Base-by-base conservation (phyloP, 768 basidiomycete species). In the Kwoniella heveanensis region DNA sequence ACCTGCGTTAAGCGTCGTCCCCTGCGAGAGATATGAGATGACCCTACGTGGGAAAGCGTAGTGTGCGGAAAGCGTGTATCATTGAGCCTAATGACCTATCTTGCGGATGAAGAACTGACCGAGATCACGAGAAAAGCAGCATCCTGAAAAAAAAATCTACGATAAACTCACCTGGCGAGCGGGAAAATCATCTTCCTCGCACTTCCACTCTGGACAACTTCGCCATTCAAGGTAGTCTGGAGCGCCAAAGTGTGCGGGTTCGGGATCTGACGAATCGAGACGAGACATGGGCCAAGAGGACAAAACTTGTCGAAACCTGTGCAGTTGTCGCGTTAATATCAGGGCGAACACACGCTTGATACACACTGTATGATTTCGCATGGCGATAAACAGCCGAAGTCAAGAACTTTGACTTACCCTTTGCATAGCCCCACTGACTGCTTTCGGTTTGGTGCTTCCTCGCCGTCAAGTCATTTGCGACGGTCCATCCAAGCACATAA, bases 1-100 rank as follows among this genome's bases (percentile, higher is more conserved):
- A 0, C 91, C 91, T 0, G 90, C 88, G 68, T 86, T 86, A n/a
- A 92, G 85, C 0, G 91, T 91, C 7, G 90, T 91, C 2, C 86
- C 90, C 72, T 91, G 89, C 0, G 90, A 91, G 50, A 92, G 86
- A 83, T 87, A 90, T 0, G 91, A 83, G 47, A 92, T 48, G 59
- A 68, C 57, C 30, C 65, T 66, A 26, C 1, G 39, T 44, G 2
- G 21, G 37, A 24, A 52, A 39, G 2, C 36, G 30, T 6, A 36
- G 32, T 36, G n/a, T n/a, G n/a, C n/a, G n/a, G n/a, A n/a, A n/a
- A n/a, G n/a, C n/a, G n/a, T n/a, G n/a, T n/a, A n/a, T n/a, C n/a
- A n/a, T n/a, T n/a, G 13, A 36, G 32, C 32, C 32, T 36, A 36
- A 6, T 36, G 13, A 21, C 10, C 30, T n/a, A 56, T 36, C 32